These are phyloP conservation scores for Nigrospora oryzae DNA, from an alignment of 2,329 filamentous ascomycete genomes.

Conservation along the genomic window DNA sequence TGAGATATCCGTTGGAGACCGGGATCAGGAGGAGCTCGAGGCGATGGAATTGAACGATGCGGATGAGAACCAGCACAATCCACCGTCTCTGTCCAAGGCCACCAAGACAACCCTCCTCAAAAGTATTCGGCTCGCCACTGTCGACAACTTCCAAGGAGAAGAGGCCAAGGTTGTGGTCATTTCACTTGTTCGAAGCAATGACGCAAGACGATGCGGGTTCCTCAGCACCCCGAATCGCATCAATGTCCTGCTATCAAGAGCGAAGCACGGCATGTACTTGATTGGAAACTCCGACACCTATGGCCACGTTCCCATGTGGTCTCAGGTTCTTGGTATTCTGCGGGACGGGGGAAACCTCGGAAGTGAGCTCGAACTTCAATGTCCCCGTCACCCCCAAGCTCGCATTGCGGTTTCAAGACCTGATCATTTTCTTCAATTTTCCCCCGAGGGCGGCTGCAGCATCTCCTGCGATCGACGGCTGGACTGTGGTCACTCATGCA, in stretches of 20 bases:
- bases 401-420: constrained; percentile 40
- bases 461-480: constrained; percentile 39
- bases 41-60: constrained; percentile 23
- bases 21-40: constrained; percentile 47
- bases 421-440: constrained; percentile 45
- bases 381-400: constrained; percentile 49
- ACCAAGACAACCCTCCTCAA: constrained; percentile 35
- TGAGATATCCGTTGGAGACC: constrained; percentile 55
- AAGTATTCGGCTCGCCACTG: constrained; percentile 49
- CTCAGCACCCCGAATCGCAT: constrained; percentile 58
- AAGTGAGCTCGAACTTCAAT: constrained; percentile 41
- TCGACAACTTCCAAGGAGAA: constrained; percentile 74
- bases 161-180: constrained; percentile 65
- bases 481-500: constrained; percentile 38
- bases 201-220: constrained; percentile 50
- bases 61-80: neutral
- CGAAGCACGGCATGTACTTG: constrained; percentile 62
- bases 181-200: constrained; percentile 64
- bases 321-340: constrained; percentile 45
- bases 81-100: neutral
- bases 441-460: constrained; percentile 56
- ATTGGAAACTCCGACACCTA: constrained; percentile 59
- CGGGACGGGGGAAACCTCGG: constrained; percentile 36
- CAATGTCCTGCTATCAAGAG: constrained; percentile 60
- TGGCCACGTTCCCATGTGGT: constrained; percentile 53